A percentile compares a stretch with the other conserved stretches of the same genome.
phyloP scores from a whole-genome alignment of 2,329 filamentous ascomycete species.

The Trematosphaeria pertusa region DNA sequence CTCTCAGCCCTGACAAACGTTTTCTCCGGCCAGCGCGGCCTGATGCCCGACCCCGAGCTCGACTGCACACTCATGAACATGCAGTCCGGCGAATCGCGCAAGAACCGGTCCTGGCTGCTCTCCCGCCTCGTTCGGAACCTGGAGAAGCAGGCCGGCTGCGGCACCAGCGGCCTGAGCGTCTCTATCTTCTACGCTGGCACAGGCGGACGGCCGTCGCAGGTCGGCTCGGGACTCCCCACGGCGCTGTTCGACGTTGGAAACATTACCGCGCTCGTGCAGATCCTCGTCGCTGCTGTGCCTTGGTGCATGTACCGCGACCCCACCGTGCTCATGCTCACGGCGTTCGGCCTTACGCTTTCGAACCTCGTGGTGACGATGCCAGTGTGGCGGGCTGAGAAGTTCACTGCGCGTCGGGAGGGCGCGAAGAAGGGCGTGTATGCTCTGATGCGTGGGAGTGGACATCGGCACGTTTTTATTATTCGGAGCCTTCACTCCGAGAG shows the following conservation, averaged over 20 bases:
- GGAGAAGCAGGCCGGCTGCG: not conserved
- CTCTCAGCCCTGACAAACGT: not conserved
- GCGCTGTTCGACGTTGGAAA: too few relatives aligned
- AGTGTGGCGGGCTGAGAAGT: constrained; percentile 3
- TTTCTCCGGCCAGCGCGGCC: not conserved
- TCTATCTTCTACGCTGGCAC: not conserved
- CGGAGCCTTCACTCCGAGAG: not conserved
- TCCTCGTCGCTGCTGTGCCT: not conserved
- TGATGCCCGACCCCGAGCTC: constrained; percentile 7
- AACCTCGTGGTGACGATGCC: not conserved
- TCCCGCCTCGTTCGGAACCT: constrained; percentile 5
- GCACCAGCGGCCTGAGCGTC: not conserved
- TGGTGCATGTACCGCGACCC: not conserved
- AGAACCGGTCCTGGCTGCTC: constrained; percentile 9
- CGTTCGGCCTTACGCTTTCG: not conserved
- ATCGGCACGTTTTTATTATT: constrained; percentile 11
- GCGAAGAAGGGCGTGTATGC: constrained; percentile 2
- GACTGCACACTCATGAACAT: constrained; percentile 3
- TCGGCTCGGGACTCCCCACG: too few relatives aligned
- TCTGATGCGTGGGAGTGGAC: constrained; percentile 7
- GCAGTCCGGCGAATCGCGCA: not conserved
- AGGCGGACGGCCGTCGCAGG: not conserved
- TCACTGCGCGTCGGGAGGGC: not conserved
- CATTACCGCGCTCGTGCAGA: not conserved
- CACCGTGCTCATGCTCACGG: not conserved